phyloP scores from a whole-genome alignment of 1,284 basidiomycete genomes.

The Moesziomyces sp. region DNA sequence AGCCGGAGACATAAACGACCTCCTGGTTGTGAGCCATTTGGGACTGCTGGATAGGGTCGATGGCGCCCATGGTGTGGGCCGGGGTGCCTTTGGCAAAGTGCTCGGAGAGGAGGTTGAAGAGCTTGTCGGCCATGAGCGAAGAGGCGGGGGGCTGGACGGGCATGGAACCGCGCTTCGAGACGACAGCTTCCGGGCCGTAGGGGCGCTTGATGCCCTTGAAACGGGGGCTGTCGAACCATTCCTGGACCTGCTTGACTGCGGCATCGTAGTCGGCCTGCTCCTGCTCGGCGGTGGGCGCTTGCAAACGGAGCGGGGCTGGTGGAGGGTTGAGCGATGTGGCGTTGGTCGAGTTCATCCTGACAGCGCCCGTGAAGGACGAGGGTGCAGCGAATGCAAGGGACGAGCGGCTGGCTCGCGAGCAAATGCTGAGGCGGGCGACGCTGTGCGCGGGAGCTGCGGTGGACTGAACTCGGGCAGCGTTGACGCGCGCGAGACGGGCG shows the following conservation, averaged over 20 bases:
- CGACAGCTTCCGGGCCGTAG: conserved; percentile 81
- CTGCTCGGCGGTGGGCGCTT: conserved; percentile 75
- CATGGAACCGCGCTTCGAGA: conserved; percentile 86
- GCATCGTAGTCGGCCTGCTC: conserved; percentile 77
- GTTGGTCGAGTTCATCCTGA: conserved; percentile 71
- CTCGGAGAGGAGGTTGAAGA: conserved; percentile 76
- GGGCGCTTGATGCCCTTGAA: conserved; percentile 80
- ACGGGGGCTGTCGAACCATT: conserved; percentile 80
- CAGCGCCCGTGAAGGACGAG: background rate
- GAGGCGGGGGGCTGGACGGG: conserved; percentile 79
- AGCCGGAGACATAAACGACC: conserved; percentile 94
- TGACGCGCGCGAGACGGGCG: conserved; percentile 42
- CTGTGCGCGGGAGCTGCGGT: conserved; percentile 11
- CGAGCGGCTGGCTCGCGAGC: conserved; percentile 3
- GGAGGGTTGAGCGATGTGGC: conserved; percentile 71
- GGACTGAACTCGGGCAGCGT: conserved; percentile 27
- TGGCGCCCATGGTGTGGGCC: conserved; percentile 65
- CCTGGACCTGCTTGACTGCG: conserved; percentile 75
- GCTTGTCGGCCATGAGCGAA: conserved; percentile 82
- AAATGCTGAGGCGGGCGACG: conserved; percentile 17
- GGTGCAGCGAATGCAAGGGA: conserved; percentile 4
- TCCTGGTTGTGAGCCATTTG: conserved; percentile 97
- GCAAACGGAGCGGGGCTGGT: conserved; percentile 73
- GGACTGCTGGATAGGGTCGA: conserved; percentile 92
- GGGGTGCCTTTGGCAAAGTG: conserved; percentile 74